These are phyloP conservation scores for Rhizophlyctis rosea DNA, from an alignment of 192 early-diverging fungal species.

Conservation along the genomic window DNA sequence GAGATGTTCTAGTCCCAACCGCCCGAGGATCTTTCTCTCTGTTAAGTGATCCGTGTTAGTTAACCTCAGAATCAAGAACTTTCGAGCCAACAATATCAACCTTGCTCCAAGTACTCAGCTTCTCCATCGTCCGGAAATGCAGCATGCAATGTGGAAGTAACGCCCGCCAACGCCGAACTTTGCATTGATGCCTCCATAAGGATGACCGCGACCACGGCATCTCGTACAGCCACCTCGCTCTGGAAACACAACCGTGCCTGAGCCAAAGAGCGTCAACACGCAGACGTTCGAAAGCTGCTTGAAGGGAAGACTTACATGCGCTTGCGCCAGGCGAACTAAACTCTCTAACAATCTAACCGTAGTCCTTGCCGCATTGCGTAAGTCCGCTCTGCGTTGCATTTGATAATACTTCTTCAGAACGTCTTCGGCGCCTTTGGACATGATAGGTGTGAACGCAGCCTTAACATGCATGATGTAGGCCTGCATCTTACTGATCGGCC, in stretches of 20 bases:
- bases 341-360: constrained; percentile 55
- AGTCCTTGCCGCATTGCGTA: constrained; percentile 65
- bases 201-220: constrained; percentile 59
- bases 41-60: background rate
- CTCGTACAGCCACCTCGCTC: constrained; percentile 48
- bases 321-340: constrained; percentile 47
- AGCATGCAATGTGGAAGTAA: constrained; percentile 53
- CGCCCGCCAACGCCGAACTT: constrained; percentile 48
- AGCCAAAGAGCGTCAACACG: background rate
- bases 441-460: constrained; percentile 45
- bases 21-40: constrained; percentile 34
- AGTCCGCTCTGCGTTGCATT: constrained; percentile 62
- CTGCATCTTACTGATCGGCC: constrained; percentile 63
- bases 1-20: constrained; percentile 46
- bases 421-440: constrained; percentile 57
- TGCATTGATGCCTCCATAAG: constrained; percentile 64
- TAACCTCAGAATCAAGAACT: constrained; percentile 4
- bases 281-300: constrained; percentile 4
- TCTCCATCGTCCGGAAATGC: constrained; percentile 60
- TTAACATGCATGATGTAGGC: constrained; percentile 67
- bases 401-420: constrained; percentile 72
- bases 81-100: constrained; percentile 18
- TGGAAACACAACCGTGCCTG: constrained; percentile 4
- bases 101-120: constrained; percentile 38
- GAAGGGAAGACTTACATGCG: no score